These are phyloP conservation scores for Fraxinus anomala DNA, from an alignment of 257 asterid genomes.

Conservation along the genomic window DNA sequence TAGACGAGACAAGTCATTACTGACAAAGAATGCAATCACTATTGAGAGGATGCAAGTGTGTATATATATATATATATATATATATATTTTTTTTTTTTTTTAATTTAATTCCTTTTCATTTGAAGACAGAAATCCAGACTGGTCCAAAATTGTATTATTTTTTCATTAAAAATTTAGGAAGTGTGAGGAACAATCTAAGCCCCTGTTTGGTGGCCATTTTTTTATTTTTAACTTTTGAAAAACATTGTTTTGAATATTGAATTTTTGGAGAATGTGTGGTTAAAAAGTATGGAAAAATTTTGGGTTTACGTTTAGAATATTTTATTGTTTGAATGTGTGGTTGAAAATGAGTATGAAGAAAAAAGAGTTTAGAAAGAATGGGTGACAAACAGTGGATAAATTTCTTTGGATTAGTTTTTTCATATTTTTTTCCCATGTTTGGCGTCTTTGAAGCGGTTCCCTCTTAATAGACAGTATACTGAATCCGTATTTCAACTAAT, in stretches of 20 bases:
- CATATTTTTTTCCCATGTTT: background rate
- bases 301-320: no score
- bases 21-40: background rate
- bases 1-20: background rate
- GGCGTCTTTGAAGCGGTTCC: background rate
- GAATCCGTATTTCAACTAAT: background rate
- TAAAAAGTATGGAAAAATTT: no score
- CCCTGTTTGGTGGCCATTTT: no score
- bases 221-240: no score
- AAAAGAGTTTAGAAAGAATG: no score
- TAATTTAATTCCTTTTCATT: background rate
- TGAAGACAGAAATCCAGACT: background rate
- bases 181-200: background rate
- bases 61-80: no score
- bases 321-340: no score
- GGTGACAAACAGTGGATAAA: background rate
- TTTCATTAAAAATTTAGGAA: conserved; percentile 8
- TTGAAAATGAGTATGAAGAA: no score
- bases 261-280: no score
- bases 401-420: background rate
- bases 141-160: background rate
- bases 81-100: no score
- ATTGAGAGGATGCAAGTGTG: background rate
- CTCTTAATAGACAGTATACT: background rate
- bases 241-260: no score